A percentile compares a stretch with the other conserved stretches of the same genome.
These are phyloP conservation scores for Nakazawaea ernobii DNA, from an alignment of 805 yeast species.

Conservation along the genomic window DNA sequence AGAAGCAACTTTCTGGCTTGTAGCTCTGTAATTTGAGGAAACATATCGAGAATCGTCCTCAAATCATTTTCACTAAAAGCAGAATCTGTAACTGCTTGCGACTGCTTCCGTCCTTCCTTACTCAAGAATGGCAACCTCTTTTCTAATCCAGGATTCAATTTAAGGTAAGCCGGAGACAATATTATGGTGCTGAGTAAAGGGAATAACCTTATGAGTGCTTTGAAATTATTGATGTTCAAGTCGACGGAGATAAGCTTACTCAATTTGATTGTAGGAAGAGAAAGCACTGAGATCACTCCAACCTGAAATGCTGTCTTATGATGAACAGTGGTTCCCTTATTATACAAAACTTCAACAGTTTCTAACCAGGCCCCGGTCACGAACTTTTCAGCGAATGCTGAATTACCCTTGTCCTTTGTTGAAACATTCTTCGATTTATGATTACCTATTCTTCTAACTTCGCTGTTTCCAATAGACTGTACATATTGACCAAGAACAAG, in stretches of 20 bases:
- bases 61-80: conserved; percentile 32
- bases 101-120: conserved; percentile 6
- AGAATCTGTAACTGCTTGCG: background rate
- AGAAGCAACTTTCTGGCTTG: conserved; percentile 45
- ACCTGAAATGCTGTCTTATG: conserved; percentile 40
- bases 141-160: conserved; percentile 44
- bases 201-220: conserved; percentile 33
- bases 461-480: conserved; percentile 9
- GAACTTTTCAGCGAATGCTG: conserved; percentile 47
- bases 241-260: conserved; percentile 35
- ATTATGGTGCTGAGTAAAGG: conserved; percentile 55
- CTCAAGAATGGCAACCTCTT: conserved; percentile 45
- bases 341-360: conserved; percentile 49
- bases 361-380: conserved; percentile 54
- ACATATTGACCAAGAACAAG: conserved; percentile 34
- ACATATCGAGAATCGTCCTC: conserved; percentile 44
- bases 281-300: conserved; percentile 45
- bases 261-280: conserved; percentile 39
- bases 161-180: conserved; percentile 39
- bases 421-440: conserved; percentile 5
- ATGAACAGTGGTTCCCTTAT: conserved; percentile 49
- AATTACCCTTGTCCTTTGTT: background rate
- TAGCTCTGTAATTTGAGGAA: conserved; percentile 52
- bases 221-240: conserved; percentile 37
- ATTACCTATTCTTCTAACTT: conserved; percentile 12